A percentile compares a stretch with the other conserved stretches of the same genome.
Evolutionary conservation across 73 alveolate genomes (phyloP).

Genomic region (Effrenium voratum): DNA sequence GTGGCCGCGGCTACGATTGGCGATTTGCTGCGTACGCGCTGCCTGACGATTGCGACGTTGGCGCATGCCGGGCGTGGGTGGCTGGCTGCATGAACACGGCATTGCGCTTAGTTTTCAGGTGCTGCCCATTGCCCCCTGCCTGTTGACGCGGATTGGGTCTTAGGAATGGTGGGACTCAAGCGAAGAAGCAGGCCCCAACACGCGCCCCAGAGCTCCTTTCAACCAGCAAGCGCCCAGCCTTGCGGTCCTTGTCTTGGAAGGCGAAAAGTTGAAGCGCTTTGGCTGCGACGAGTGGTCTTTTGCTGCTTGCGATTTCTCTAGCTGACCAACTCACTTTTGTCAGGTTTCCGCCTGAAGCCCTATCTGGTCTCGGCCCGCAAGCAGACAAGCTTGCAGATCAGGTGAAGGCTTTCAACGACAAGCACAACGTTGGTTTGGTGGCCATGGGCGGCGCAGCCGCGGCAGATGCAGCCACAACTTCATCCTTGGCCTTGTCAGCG

Average conservation of each 20-base stretch:
- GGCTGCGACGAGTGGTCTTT: not conserved
- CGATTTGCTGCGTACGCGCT: not conserved
- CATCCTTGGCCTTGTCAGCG: not conserved
- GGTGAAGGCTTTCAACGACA: not conserved
- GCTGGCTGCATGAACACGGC: not conserved
- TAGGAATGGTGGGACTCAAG: slow-evolving; percentile 13
- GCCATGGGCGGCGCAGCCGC: not conserved
- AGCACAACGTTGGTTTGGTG: not conserved
- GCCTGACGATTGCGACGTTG: not conserved
- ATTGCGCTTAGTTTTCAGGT: not conserved
- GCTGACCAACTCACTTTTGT: not conserved
- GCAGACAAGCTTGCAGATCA: not conserved
- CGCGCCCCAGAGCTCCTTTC: not conserved
- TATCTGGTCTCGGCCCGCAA: not conserved
- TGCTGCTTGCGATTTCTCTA: not conserved
- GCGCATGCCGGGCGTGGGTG: not conserved
- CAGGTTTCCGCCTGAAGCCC: not conserved
- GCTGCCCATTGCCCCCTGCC: not conserved
- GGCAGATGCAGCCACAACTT: not conserved
- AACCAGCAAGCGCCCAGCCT: not conserved
- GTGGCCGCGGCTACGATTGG: not conserved
- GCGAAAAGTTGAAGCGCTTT: not conserved
- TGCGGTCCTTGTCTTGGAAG: not conserved
- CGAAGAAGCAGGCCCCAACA: slow-evolving; percentile 21
- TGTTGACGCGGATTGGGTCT: not conserved